phyloP scores from a whole-genome alignment of 495 filamentous ascomycete genomes.

The Talaromyces borbonicus region DNA sequence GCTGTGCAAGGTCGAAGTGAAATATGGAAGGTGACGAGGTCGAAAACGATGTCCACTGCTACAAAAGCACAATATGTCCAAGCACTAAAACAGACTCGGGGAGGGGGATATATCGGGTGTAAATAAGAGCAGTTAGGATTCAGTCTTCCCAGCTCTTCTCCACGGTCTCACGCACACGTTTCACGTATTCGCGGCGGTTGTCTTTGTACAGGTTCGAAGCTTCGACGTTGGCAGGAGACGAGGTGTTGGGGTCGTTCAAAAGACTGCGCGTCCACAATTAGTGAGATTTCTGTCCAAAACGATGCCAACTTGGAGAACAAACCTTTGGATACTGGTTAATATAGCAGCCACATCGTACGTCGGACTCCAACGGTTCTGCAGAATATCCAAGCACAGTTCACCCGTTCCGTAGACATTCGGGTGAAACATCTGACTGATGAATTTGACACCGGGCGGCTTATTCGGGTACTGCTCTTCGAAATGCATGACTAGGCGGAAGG shows the following conservation, averaged over 20 bases:
- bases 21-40: neutral
- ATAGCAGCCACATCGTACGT: constrained; percentile 98
- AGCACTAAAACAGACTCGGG: too few relatives aligned
- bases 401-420: constrained; percentile 97
- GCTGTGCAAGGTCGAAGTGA: constrained; percentile 6
- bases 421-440: constrained; percentile 98
- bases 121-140: neutral
- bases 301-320: constrained; percentile 14
- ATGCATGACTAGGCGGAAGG: constrained; percentile 95
- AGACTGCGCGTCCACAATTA: constrained; percentile 46
- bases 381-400: constrained; percentile 91
- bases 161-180: constrained; percentile 90
- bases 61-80: too few relatives aligned
- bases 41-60: too few relatives aligned
- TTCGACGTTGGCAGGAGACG: constrained; percentile 94
- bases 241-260: constrained; percentile 97
- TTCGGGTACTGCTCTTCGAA: constrained; percentile 99
- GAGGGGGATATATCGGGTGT: neutral
- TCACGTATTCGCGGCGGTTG: constrained; percentile 90
- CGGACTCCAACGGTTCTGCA: constrained; percentile 97
- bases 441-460: constrained; percentile 95
- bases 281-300: neutral
- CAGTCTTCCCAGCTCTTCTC: constrained; percentile 99
- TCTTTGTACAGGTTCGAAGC: constrained; percentile 98
- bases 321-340: constrained; percentile 97